Percentiles rank a stretch among this genome's conserved stretches.
Conservation (phyloP, 2,329 filamentous ascomycete species). For the Phaeoacremonium minimum region DNA sequence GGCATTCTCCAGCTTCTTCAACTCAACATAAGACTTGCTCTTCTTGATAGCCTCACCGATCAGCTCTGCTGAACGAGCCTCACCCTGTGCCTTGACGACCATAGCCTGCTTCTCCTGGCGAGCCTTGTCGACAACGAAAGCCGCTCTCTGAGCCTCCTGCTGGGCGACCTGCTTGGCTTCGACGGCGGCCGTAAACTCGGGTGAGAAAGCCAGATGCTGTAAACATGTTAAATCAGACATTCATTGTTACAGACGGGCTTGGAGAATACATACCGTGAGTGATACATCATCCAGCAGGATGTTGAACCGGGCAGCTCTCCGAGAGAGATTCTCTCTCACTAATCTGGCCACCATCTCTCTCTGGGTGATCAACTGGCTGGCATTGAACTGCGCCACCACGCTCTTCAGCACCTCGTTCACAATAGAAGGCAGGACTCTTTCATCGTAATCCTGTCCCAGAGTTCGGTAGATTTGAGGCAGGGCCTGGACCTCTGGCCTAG, state of each 20-base stretch:
- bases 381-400: slow-evolving; percentile 98
- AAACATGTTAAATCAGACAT: slow-evolving; percentile 15
- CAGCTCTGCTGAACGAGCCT: slow-evolving; percentile 93
- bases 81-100: slow-evolving; percentile 97
- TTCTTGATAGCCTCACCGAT: slow-evolving; percentile 99
- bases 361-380: slow-evolving; percentile 96
- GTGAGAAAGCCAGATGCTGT: slow-evolving; percentile 68
- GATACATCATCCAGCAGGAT: slow-evolving; percentile 97
- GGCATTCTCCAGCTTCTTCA: slow-evolving; percentile 98
- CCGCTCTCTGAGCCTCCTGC: slow-evolving; percentile 94
- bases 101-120: slow-evolving; percentile 99
- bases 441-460: slow-evolving; percentile 91
- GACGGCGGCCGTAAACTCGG: slow-evolving; percentile 69
- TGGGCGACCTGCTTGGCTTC: slow-evolving; percentile 72
- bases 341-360: slow-evolving; percentile 92
- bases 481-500: slow-evolving; percentile 78
- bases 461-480: slow-evolving; percentile 97
- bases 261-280: slow-evolving; percentile 64
- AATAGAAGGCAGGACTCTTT: slow-evolving; percentile 93
- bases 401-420: slow-evolving; percentile 99
- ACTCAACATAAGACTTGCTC: slow-evolving; percentile 91
- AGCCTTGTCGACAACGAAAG: slow-evolving; percentile 97
- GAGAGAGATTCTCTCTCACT: slow-evolving; percentile 88
- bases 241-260: background rate
- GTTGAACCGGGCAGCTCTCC: slow-evolving; percentile 91